These are phyloP conservation scores for Cunninghamia lanceolata DNA, from an alignment of 75 land plant species.

Conservation along the genomic window DNA sequence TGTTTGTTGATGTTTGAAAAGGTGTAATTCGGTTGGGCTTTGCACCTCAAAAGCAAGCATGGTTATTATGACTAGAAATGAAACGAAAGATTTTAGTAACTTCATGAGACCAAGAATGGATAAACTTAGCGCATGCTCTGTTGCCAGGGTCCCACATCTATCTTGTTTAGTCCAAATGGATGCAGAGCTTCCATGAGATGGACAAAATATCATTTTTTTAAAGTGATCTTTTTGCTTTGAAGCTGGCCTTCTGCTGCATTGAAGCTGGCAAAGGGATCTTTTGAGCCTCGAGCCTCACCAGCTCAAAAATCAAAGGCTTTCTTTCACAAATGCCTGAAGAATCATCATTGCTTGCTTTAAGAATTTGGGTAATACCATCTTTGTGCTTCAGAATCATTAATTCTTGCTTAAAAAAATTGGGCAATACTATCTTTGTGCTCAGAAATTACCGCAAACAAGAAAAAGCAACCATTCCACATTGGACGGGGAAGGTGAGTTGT, in stretches of 20 bases:
- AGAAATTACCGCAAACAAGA: background rate
- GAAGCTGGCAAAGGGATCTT: slow-evolving; percentile 3
- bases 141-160: background rate
- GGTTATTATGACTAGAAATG: too few species aligned
- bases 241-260: background rate
- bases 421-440: background rate
- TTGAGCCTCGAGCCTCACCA: background rate
- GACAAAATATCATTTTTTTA: background rate
- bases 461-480: background rate
- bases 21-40: too few species aligned
- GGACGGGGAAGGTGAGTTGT: background rate
- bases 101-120: background rate
- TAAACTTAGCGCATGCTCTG: background rate
- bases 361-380: background rate
- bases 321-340: background rate
- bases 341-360: background rate
- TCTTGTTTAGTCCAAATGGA: background rate
- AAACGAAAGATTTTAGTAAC: too few species aligned
- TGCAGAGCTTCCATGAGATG: background rate
- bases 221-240: background rate
- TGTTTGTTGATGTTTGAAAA: too few species aligned
- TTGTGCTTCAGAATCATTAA: background rate
- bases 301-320: background rate
- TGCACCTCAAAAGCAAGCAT: too few species aligned
- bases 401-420: background rate